phyloP scores from a whole-genome alignment of 768 basidiomycete genomes.

The Trametes elegans region DNA sequence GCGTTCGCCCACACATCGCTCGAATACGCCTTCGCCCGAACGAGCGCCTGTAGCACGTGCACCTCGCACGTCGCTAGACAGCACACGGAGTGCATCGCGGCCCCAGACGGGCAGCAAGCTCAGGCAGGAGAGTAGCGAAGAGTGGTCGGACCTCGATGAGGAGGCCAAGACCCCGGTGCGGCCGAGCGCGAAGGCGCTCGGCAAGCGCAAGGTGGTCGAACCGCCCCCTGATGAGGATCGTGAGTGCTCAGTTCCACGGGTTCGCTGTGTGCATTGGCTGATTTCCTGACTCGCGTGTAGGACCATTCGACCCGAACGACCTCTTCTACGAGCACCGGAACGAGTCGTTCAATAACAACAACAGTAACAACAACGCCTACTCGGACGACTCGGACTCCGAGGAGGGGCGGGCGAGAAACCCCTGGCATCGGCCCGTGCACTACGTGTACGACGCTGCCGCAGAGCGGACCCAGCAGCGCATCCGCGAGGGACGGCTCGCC shows the following conservation, averaged over 20 bases:
- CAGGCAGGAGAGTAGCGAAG: conserved; percentile 26
- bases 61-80: conserved; percentile 3
- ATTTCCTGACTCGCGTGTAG: conserved; percentile 28
- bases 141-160: conserved; percentile 15
- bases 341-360: conserved; percentile 42
- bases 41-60: conserved; percentile 27
- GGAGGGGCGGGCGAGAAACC: conserved; percentile 33
- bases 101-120: conserved; percentile 19
- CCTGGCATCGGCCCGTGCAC: conserved; percentile 48
- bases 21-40: conserved; percentile 73
- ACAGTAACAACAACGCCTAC: conserved; percentile 31
- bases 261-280: conserved; percentile 1
- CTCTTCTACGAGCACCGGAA: conserved; percentile 47
- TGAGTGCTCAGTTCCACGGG: conserved; percentile 31
- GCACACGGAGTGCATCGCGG: neutral
- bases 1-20: conserved; percentile 57
- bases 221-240: conserved; percentile 49
- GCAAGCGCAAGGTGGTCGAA: conserved; percentile 71
- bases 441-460: conserved; percentile 95
- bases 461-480: conserved; percentile 66
- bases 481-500: conserved; percentile 40
- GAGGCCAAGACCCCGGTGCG: conserved; percentile 40
- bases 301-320: conserved; percentile 54
- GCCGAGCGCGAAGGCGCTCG: conserved; percentile 86
- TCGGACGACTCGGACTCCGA: conserved; percentile 48